A percentile compares a stretch with the other conserved stretches of the same genome.
These are phyloP conservation scores for Syzygium aromaticum DNA, from an alignment of 345 rosid species.

Conservation along the genomic window DNA sequence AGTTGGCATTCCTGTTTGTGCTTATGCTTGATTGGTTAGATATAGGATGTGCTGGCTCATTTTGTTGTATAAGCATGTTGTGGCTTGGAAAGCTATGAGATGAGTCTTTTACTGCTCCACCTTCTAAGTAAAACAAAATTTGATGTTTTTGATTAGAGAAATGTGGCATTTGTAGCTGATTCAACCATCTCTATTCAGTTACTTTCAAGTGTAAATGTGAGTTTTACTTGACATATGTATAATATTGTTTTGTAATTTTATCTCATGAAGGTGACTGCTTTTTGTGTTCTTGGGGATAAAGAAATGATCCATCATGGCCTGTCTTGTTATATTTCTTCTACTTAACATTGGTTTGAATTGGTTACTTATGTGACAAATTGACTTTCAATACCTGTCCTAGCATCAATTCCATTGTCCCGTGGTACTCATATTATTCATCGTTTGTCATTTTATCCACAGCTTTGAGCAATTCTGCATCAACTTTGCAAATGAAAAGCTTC, in stretches of 20 bases:
- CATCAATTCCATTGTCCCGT: neutral
- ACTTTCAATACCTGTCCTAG: neutral
- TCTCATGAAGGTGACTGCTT: neutral
- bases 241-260: neutral
- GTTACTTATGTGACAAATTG: neutral
- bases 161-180: too few relatives aligned
- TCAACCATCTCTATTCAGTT: too few relatives aligned
- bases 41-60: neutral
- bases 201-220: neutral
- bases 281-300: neutral
- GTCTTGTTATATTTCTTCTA: neutral
- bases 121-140: neutral
- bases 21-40: neutral
- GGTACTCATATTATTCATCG: neutral
- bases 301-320: neutral
- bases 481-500: slow-evolving; percentile 98
- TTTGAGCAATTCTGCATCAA: slow-evolving; percentile 99
- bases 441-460: slow-evolving; percentile 24
- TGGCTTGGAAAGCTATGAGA: neutral
- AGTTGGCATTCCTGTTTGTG: neutral
- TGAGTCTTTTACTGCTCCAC: neutral
- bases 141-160: neutral
- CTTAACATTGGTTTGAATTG: neutral
- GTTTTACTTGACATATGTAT: neutral
- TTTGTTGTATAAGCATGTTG: neutral